Evolutionary conservation across 1,139 yeast species (phyloP).

Genomic region (Hansenula sp.): DNA sequence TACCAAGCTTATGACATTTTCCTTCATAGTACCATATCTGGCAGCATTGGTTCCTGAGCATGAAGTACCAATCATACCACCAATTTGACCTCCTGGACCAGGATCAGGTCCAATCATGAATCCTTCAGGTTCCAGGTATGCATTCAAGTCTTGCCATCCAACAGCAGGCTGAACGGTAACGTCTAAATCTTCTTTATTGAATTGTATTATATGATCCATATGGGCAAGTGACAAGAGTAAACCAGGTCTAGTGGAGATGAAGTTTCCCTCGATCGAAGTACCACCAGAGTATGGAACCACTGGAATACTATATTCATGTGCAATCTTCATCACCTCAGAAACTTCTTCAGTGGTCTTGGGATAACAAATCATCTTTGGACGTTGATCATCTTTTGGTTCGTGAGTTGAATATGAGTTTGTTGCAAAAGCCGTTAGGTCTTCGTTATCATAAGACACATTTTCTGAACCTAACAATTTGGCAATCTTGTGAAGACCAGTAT

Average conservation of each 20-base stretch:
- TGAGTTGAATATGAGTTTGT: conserved; percentile 20
- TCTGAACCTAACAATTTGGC: conserved; percentile 9
- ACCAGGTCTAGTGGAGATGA: conserved; percentile 55
- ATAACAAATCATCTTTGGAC: conserved; percentile 56
- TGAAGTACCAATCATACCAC: conserved; percentile 73
- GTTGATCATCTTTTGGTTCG: conserved; percentile 33
- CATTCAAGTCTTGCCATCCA: conserved; percentile 64
- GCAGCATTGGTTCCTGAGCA: conserved; percentile 81
- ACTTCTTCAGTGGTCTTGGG: conserved; percentile 67
- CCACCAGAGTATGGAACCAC: conserved; percentile 78
- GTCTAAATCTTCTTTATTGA: conserved; percentile 58
- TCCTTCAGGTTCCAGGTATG: conserved; percentile 41
- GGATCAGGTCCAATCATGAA: conserved; percentile 70
- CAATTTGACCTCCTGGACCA: conserved; percentile 77
- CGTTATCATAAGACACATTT: conserved; percentile 10
- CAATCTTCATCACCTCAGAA: conserved; percentile 53
- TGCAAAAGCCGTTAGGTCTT: conserved; percentile 17
- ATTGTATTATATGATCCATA: conserved; percentile 49
- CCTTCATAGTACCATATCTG: conserved; percentile 74
- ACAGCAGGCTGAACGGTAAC: conserved; percentile 69
- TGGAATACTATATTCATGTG: conserved; percentile 61
- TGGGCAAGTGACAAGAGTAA: conserved; percentile 49
- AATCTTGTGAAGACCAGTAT: conserved; percentile 9
- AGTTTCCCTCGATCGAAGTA: conserved; percentile 81
- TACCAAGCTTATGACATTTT: conserved; percentile 64